Base-by-base conservation (phyloP, 2,329 filamentous ascomycete genomes). In the Arthrobotrys entomopaga region DNA sequence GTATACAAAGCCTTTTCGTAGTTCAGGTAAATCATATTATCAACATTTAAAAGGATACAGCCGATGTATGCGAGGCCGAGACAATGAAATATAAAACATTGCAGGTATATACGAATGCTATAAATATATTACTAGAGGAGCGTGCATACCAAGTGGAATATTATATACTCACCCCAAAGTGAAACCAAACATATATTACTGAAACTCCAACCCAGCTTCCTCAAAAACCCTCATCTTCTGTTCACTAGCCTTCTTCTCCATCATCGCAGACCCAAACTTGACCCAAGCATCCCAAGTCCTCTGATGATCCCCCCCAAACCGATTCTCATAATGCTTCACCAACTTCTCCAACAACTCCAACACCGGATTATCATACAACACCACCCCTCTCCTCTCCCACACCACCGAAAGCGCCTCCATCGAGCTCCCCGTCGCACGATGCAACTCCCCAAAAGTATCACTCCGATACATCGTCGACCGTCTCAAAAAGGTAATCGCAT, bases 221-320 rank as follows among this genome's bases (percentile, higher is more conserved):
- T 54, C 52, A 20, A 73, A 22, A n/a, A 65, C 61, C 20, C 60
- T 61, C 8, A 42, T n/a, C 34, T 61, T 60, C n/a, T 63, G 60
- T n/a, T 61, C 57, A 16, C 49, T 56, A 13, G 43, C 22, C 26
- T 34, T 65, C 43, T 52, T 66, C 16, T 48, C 57, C 69, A 73
- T 66, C 49, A 66, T 48, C 26, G 69, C 69, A 6, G 69, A 54
- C 13, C 69, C 42, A 58, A 66, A 73, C 61, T 63, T 73, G 22
- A 73, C 48, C 61, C 61, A 73, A n/a, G 69, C 69, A 56, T 66
- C 66, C 54, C 56, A 73, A 29, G 69, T 73, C 52, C 69, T 60
- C 20, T 73, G 60, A 48, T 73, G 69, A 16, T 66, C 49, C 16
- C 63, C 56, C 15, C 69, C 69, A 46, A 73, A 73, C n/a, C 69